Conservation (phyloP, 805 yeast species). For the Nakazawaea wyomingensis region DNA sequence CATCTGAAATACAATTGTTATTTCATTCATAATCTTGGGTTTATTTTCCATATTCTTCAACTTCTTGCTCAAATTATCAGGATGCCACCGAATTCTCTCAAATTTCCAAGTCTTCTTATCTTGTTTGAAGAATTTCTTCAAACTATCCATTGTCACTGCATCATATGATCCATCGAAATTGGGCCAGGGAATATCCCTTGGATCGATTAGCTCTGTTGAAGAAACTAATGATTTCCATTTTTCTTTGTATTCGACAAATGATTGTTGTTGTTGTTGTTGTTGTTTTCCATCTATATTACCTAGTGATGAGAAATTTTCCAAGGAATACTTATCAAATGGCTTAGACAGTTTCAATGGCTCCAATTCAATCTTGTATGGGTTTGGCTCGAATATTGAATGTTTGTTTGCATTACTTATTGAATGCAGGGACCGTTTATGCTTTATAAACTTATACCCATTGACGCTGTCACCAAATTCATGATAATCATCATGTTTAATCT, state of each 20-base stretch:
- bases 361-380: slow-evolving; percentile 15
- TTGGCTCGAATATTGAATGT: slow-evolving; percentile 6
- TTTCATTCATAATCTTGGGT: slow-evolving; percentile 17
- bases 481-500: neutral
- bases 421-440: slow-evolving; percentile 18
- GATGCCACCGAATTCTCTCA: slow-evolving; percentile 68
- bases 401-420: slow-evolving; percentile 12
- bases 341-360: slow-evolving; percentile 11
- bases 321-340: slow-evolving; percentile 4
- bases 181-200: slow-evolving; percentile 25
- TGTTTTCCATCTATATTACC: neutral
- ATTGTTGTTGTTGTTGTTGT: slow-evolving; percentile 12
- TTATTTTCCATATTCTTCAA: slow-evolving; percentile 18
- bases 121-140: slow-evolving; percentile 16
- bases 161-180: slow-evolving; percentile 27
- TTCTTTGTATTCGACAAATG: slow-evolving; percentile 20
- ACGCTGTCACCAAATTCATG: slow-evolving; percentile 32
- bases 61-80: slow-evolving; percentile 49
- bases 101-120: slow-evolving; percentile 25
- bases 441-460: slow-evolving; percentile 40
- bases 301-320: neutral
- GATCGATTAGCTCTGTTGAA: too few relatives aligned
- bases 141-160: slow-evolving; percentile 17
- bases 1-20: slow-evolving; percentile 38
- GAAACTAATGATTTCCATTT: slow-evolving; percentile 24